Conservation (phyloP, 73 alveolate species). For the Tetrahymena malaccensis region DNA sequence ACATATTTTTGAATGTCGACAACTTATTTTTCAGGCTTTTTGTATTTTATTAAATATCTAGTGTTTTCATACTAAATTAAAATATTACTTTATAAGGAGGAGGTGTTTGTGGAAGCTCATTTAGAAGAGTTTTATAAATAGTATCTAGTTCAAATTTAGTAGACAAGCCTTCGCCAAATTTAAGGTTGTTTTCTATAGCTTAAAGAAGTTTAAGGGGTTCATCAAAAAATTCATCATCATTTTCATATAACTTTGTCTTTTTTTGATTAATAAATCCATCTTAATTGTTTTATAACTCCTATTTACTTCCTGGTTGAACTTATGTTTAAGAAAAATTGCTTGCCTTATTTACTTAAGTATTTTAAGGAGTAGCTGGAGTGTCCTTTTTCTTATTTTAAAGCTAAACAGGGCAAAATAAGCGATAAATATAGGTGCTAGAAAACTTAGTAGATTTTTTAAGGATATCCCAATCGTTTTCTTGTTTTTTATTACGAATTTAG, state of each 20-base stretch:
- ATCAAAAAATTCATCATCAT: not conserved
- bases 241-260: not conserved
- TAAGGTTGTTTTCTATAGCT: not conserved
- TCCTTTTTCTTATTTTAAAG: not conserved
- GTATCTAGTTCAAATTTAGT: not conserved
- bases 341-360: not conserved
- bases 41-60: not conserved
- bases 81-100: not conserved
- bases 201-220: not conserved
- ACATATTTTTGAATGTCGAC: not conserved
- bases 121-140: not conserved
- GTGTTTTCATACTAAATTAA: not conserved
- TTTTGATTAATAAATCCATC: not conserved
- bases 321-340: not conserved
- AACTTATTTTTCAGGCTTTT: not conserved
- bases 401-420: not conserved
- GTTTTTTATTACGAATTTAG: not conserved
- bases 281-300: not conserved
- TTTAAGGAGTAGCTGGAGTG: not conserved
- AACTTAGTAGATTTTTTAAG: not conserved
- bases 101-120: not conserved
- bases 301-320: not conserved
- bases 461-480: not conserved
- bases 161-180: not conserved
- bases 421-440: not conserved